Evolutionary conservation across 257 asterid genomes (phyloP), one percentile per base, ranked within the genome.

Genomic region (Linaria vulgaris): DNA sequence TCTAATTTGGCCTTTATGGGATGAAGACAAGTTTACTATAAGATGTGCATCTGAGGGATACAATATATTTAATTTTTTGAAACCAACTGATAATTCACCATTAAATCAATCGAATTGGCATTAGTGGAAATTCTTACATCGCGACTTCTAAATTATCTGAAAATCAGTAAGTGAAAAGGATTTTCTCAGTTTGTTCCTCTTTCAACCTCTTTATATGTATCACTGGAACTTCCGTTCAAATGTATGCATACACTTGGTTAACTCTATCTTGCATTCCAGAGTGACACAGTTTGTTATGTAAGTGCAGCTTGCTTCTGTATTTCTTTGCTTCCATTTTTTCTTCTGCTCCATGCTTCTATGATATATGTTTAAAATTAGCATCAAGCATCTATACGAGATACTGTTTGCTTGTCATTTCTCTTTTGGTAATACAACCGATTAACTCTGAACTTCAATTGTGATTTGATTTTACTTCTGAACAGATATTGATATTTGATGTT

Each of bases 401-500:
- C 12, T 31, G 39, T n/a, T n/a, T 25, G 44, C 45, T 24, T 21
- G 15, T 54, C 24, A 4, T 20, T 13, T 64, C 25, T n/a, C 12
- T 9, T 9, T 10, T n/a, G 8, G 20, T 53, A 23, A 12, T 24
- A 39, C 70, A 39, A 19, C 17, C 10, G 15, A 19, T 56, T 15
- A 24, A 30, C 41, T 53, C 44, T 6, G 44, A 24, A 61, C 38
- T 53, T 43, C n/a, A 41, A 65, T 54, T 7, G 43, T 11, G 41
- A 27, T 39, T 63, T 30, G n/a, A 49, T 52, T n/a, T 25, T 48
- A 63, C 34, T 47, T 62, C 30, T 27, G 48, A 1, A 27, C 17
- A 63, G 22, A 71, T 34, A 38, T 55, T 69, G 60, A 15, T 16
- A 23, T 49, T 67, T 56, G 61, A 59, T 58, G 17, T 30, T 48